Evolutionary conservation across 768 basidiomycete species (phyloP).

Genomic region (Filobasidium floriforme): DNA sequence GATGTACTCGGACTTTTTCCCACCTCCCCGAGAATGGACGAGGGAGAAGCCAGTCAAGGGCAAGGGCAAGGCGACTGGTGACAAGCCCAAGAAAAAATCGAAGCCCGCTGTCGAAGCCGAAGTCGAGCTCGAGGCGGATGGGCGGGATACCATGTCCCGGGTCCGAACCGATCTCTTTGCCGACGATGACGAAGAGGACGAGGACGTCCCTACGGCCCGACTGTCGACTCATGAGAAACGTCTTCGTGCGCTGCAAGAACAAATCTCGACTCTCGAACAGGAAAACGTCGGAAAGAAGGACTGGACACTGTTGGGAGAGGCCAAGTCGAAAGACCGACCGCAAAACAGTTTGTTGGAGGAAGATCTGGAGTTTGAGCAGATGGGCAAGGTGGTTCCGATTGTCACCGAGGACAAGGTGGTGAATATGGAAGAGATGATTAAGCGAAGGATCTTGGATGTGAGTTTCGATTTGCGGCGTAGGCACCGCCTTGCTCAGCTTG

Average conservation of each 20-base stretch:
- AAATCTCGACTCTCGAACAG: conserved; percentile 73
- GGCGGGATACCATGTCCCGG: conserved; percentile 56
- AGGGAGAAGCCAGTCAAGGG: conserved; percentile 28
- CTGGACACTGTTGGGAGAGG: conserved; percentile 90
- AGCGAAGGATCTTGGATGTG: conserved; percentile 71
- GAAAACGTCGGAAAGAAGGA: conserved; percentile 83
- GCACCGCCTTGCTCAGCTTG: not conserved
- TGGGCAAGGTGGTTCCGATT: conserved; percentile 74
- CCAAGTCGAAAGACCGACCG: conserved; percentile 69
- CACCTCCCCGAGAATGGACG: conserved; percentile 27
- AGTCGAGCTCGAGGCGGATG: conserved; percentile 11
- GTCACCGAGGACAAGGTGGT: conserved; percentile 81
- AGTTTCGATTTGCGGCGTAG: conserved; percentile 24
- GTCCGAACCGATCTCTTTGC: conserved; percentile 71
- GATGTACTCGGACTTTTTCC: conserved; percentile 46
- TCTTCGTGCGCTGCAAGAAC: conserved; percentile 61
- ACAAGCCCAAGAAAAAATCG: conserved; percentile 23
- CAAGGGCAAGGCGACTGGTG: conserved; percentile 15
- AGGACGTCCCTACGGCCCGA: conserved; percentile 45
- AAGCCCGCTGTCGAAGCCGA: conserved; percentile 34
- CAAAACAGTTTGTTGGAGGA: conserved; percentile 87
- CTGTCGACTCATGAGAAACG: conserved; percentile 73
- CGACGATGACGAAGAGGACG: conserved; percentile 44
- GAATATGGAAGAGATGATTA: conserved; percentile 80
- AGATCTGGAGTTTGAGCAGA: conserved; percentile 88